A percentile compares a stretch with the other conserved stretches of the same genome.
These are phyloP conservation scores for Aspergillus indologenus DNA, from an alignment of 495 filamentous ascomycete species.

Conservation along the genomic window DNA sequence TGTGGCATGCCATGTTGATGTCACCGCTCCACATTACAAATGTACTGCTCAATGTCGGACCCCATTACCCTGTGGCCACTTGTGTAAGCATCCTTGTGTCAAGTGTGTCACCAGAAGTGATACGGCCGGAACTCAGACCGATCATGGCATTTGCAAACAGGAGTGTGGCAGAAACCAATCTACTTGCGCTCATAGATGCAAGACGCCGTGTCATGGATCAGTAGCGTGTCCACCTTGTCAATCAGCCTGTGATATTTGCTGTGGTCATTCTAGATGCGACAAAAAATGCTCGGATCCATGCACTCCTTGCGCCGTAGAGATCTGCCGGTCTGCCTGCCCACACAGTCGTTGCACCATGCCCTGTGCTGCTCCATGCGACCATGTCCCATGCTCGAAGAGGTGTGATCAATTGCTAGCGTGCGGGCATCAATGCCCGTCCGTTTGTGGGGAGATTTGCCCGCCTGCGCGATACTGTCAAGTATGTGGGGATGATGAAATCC, in stretches of 20 bases:
- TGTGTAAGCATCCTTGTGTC: constrained; percentile 51
- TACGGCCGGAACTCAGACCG: constrained; percentile 21
- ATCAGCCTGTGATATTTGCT: constrained; percentile 57
- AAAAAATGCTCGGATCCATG: constrained; percentile 63
- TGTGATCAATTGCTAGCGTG: constrained; percentile 58
- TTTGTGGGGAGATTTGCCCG: constrained; percentile 68
- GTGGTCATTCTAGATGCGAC: constrained; percentile 58
- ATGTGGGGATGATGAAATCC: constrained; percentile 46
- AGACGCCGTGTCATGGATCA: constrained; percentile 50
- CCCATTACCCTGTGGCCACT: constrained; percentile 57
- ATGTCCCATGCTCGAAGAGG: constrained; percentile 62
- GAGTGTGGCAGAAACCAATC: constrained; percentile 52
- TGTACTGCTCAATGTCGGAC: constrained; percentile 50
- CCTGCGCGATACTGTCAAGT: constrained; percentile 49
- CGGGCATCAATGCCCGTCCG: constrained; percentile 64
- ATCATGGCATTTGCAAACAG: constrained; percentile 52
- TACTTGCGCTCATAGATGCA: constrained; percentile 60
- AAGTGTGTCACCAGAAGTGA: constrained; percentile 44
- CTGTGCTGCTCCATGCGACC: constrained; percentile 58
- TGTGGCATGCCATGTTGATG: constrained; percentile 50
- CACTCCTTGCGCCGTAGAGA: constrained; percentile 56
- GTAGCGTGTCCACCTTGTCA: constrained; percentile 53
- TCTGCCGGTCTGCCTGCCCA: constrained; percentile 55
- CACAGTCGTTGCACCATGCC: constrained; percentile 63
- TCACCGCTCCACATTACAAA: constrained; percentile 27